Percentiles rank a stretch among this genome's conserved stretches.
Evolutionary conservation across 2,329 filamentous ascomycete species (phyloP).

Genomic region (Pezicula carpinea): DNA sequence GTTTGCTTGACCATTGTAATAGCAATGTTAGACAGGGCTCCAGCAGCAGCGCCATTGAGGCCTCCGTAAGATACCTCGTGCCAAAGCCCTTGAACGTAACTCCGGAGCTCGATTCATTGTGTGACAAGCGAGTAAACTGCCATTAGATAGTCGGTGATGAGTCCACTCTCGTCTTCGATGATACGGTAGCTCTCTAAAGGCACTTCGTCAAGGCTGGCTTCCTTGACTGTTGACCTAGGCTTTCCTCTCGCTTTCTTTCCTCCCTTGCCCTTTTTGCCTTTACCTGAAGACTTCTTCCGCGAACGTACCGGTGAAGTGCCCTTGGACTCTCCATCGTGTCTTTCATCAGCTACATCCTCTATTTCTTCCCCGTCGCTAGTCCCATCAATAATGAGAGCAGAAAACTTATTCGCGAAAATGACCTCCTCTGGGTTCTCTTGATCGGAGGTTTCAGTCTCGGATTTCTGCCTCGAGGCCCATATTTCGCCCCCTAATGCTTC

Average conservation of each 20-base stretch:
- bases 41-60: slow-evolving; percentile 42
- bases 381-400: slow-evolving; percentile 17
- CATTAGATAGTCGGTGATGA: slow-evolving; percentile 38
- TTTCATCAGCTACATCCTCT: slow-evolving; percentile 11
- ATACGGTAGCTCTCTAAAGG: slow-evolving; percentile 41
- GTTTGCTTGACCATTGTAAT: slow-evolving; percentile 36
- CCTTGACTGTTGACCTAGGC: slow-evolving; percentile 20
- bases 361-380: slow-evolving; percentile 14
- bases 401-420: slow-evolving; percentile 26
- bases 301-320: slow-evolving; percentile 4
- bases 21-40: slow-evolving; percentile 36
- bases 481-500: slow-evolving; percentile 6
- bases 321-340: slow-evolving; percentile 11
- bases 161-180: slow-evolving; percentile 33
- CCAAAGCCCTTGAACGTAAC: slow-evolving; percentile 37
- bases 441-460: slow-evolving; percentile 8
- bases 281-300: slow-evolving; percentile 19
- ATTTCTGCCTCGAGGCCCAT: slow-evolving; percentile 24
- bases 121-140: slow-evolving; percentile 34
- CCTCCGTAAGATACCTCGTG: slow-evolving; percentile 37
- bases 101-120: slow-evolving; percentile 36
- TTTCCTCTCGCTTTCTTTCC: slow-evolving; percentile 24
- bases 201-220: slow-evolving; percentile 30
- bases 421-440: not conserved
- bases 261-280: slow-evolving; percentile 24